Evolutionary conservation across 108 stramenopile genomes (phyloP), one percentile per base, ranked within the genome.

Genomic region (Cyclotella baltica): DNA sequence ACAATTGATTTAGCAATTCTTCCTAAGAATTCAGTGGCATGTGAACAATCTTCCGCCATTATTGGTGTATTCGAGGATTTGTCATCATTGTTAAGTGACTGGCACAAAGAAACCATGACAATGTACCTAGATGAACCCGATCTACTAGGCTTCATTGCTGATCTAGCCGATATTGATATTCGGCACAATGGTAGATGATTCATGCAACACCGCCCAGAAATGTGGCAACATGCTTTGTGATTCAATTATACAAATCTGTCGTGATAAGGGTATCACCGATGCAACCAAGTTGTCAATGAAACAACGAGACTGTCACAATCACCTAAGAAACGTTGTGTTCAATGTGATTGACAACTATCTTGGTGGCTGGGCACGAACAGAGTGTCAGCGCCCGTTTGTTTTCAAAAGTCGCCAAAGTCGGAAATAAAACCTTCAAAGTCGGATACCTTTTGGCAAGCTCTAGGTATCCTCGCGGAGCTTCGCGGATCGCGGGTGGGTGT

Each of bases 191-290:
- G 25, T 56, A 25, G 55, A 56, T 11, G 55, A 56, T 5, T 23
- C 55, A 11, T 56, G 55, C 25, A 66, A 43, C 37, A 73, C 51
- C 35, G 57, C 22, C 47, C 15, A 5, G 64, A 40, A 28, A 35
- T 30, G 19, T 73, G 73, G 62, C 35, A 59, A 35, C 34, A 66
- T 43, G 62, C 48, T n/a, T n/a, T n/a, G n/a, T n/a, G n/a, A n/a
- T n/a, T n/a, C n/a, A n/a, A n/a, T n/a, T n/a, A n/a, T n/a, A n/a
- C n/a, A n/a, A n/a, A n/a, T n/a, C n/a, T n/a, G n/a, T n/a, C n/a
- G n/a, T n/a, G 3, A 25, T 11, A 11, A 56, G 55, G 5, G 11
- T 23, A 11, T 23, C 22, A 10, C 3, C n/a, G 25, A n/a, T 25
- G 25, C 22, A 11, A 25, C 20, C n/a, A 11, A 25, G 22, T 22